Percentiles rank a stretch among this genome's conserved stretches.
These are phyloP conservation scores for Sporobolomyces roseus DNA, from an alignment of 768 basidiomycete genomes.

Conservation along the genomic window DNA sequence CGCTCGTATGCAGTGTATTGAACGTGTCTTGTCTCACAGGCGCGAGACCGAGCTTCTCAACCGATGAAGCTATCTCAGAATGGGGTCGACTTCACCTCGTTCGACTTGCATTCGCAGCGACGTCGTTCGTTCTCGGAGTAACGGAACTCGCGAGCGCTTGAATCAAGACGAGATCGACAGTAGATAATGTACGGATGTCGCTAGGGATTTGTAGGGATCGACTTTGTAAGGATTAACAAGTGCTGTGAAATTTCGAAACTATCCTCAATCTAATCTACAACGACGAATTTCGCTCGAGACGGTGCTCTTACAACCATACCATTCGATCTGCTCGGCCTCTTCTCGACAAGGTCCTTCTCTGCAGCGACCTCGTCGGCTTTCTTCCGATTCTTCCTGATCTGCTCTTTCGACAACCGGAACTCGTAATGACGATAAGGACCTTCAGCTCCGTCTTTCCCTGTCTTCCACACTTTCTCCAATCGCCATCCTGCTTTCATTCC, in stretches of 20 bases:
- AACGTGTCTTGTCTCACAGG: not conserved
- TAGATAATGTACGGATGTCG: too few species aligned
- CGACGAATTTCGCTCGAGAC: too few species aligned
- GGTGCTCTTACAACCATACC: too few species aligned
- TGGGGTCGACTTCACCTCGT: conserved; percentile 14
- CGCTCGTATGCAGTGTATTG: too few species aligned
- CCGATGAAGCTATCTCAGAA: not conserved
- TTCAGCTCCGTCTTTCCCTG: conserved; percentile 1
- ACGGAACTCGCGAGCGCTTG: conserved; percentile 2
- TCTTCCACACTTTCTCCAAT: conserved; percentile 18
- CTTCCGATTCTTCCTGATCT: not conserved
- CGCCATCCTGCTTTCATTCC: conserved; percentile 3
- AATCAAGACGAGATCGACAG: not conserved
- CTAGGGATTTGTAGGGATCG: too few species aligned
- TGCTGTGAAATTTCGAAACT: too few species aligned
- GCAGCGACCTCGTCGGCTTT: not conserved
- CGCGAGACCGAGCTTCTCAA: not conserved
- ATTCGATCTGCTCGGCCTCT: too few species aligned
- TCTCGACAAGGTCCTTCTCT: too few species aligned
- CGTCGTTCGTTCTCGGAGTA: conserved; percentile 2
- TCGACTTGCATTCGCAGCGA: conserved; percentile 2
- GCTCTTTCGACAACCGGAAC: not conserved
- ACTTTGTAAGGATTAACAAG: too few species aligned
- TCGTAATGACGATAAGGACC: conserved; percentile 16
- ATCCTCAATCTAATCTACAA: too few species aligned